Conservation (phyloP, 352 stramenopile species). For the Sclerospora graminicola region DNA sequence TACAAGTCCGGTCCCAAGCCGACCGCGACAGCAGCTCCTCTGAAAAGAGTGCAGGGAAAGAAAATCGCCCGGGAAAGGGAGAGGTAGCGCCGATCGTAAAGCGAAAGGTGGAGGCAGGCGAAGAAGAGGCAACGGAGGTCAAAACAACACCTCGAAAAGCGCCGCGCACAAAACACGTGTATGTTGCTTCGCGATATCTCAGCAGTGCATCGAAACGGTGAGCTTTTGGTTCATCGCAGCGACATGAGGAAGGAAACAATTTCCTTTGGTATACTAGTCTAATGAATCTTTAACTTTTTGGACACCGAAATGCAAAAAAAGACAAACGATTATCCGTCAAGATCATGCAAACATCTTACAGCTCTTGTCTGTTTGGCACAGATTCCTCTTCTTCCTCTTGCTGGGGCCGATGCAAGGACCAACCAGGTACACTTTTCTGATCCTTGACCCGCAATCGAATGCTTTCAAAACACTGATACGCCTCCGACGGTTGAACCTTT, state of each 20-base stretch:
- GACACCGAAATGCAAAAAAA: too few species aligned
- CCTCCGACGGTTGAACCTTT: conserved; percentile 20
- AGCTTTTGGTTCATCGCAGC: conserved; percentile 1
- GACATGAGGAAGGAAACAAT: conserved; percentile 3
- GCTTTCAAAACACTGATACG: conserved; percentile 63
- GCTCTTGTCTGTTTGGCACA: conserved; percentile 21
- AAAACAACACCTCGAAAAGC: conserved; percentile 20
- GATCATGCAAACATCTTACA: conserved; percentile 20
- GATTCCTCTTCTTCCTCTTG: conserved; percentile 15
- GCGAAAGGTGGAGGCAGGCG: conserved; percentile 7
- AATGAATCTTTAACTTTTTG: too few species aligned
- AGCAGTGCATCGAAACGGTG: conserved; percentile 24
- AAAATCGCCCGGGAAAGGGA: conserved; percentile 1
- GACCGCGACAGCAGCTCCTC: conserved; percentile 5
- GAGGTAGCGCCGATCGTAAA: conserved; percentile 8
- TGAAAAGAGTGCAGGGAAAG: conserved; percentile 9
- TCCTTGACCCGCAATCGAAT: conserved; percentile 78
- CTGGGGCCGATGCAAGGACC: conserved; percentile 43
- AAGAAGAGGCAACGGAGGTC: conserved; percentile 6
- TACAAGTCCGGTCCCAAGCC: conserved; percentile 3
- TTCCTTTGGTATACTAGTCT: conserved; percentile 20
- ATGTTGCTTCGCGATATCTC: conserved; percentile 37
- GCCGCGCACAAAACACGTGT: conserved; percentile 29
- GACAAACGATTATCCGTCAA: conserved; percentile 8
- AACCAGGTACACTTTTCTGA: conserved; percentile 66